Percentiles rank a stretch among this genome's conserved stretches.
Evolutionary conservation across 1,284 basidiomycete genomes (phyloP).

Genomic region (Cryptococcus sp.): DNA sequence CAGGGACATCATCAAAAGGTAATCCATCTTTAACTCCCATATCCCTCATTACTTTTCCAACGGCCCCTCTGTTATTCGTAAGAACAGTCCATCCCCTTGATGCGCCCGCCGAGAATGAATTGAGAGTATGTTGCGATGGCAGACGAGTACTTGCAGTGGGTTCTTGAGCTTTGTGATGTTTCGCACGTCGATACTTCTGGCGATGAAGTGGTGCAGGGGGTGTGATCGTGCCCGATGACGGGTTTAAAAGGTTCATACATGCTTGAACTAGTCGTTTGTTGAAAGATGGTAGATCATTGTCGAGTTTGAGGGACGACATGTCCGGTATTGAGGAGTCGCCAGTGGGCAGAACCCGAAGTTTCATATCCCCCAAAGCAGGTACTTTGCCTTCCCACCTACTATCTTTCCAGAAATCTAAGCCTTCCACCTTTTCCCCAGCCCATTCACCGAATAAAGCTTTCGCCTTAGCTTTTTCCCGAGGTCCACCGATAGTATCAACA

Average conservation of each 20-base stretch:
- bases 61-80: slow-evolving; percentile 43
- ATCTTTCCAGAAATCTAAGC: slow-evolving; percentile 28
- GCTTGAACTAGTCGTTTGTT: background rate
- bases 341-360: slow-evolving; percentile 21
- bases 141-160: slow-evolving; percentile 5
- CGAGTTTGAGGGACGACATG: background rate
- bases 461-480: slow-evolving; percentile 26
- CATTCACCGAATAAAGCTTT: slow-evolving; percentile 25
- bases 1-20: slow-evolving; percentile 9
- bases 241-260: background rate
- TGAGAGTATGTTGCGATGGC: slow-evolving; percentile 36
- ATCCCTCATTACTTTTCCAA: slow-evolving; percentile 39
- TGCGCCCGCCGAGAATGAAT: slow-evolving; percentile 28
- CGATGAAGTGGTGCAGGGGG: background rate
- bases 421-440: background rate
- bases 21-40: slow-evolving; percentile 35
- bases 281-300: background rate
- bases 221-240: background rate
- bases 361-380: slow-evolving; percentile 20
- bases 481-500: slow-evolving; percentile 38
- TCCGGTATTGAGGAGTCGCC: background rate
- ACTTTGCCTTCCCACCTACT: slow-evolving; percentile 33
- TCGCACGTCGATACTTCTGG: background rate
- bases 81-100: slow-evolving; percentile 32
- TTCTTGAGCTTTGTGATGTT: background rate